Base-by-base conservation (phyloP, 768 basidiomycete species). In the Flagelloscypha sp. region DNA sequence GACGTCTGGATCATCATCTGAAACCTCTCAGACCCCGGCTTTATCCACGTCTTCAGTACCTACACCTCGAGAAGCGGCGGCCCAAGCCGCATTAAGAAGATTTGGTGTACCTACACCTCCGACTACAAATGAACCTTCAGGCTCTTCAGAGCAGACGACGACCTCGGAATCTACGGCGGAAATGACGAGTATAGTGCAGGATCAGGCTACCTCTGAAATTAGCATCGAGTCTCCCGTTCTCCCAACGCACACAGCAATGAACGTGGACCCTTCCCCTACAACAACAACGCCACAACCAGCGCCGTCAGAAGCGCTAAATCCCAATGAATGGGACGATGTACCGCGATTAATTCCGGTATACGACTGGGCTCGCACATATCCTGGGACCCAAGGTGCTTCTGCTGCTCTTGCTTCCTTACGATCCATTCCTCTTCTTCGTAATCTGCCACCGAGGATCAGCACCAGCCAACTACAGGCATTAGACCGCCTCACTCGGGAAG, bases 401-500 rank as follows among this genome's bases (percentile, higher is more conserved):
- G 31, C 29, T 7, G 21, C 43, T 10, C 13, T 25, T 12, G 30
- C 38, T 17, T 33, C 43, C 11, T 18, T 39, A 13, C 17, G 17
- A 13, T 17, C 36, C 13, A 19, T 30, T 28, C 18, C 42, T 24
- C 43, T 46, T 22, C 35, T 51, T 30, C 46, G 55, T 29, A 59
- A 59, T 33, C 53, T 74, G 20, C 75, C 76, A 15, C 53, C 65
- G 7, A 61, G 59, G 22, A 48, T 76, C 37, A 75, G 68, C 5
- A 74, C 76, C 11, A 72, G 72, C 25, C 83, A 88, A 47, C 62
- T 90, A 9, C 61, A 68, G 12, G 57, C 66, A 13, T 59, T 89
- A 56, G 84, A 89, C 43, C 59, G 48, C 18, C 51, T 80, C 24
- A 87, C 85, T 18, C 65, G 84, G 36, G 83, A 85, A 45, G 82